Base-by-base conservation (phyloP, 2,329 filamentous ascomycete species). In the Pseudonectria buxi region DNA sequence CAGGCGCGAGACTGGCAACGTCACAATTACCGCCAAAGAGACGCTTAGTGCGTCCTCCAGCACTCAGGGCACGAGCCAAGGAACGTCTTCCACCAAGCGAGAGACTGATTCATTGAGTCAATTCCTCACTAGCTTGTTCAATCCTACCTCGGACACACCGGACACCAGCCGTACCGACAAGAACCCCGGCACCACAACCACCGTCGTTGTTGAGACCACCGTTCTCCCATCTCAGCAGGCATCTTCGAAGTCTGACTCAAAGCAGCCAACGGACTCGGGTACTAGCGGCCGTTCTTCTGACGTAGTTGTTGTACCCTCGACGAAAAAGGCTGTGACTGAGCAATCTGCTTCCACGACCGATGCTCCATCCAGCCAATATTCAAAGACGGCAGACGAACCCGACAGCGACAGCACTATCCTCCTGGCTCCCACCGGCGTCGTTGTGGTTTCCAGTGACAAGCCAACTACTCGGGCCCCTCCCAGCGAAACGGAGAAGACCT, bases 1-100 rank as follows among this genome's bases (percentile, higher is more conserved):
- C 49, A 77, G 71, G 59, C 67, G 73, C 36, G 62, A 71, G 39
- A 62, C 67, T 35, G 48, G 50, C 41, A 72, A 62, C 27, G 53
- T 53, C 33, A 36, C 48, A 18, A 29, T 39, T 15, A 22, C 18
- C 5, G 18, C 18, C 9, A 22, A 22, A 9, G 39, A 55, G 28
- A 44, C 47, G 14, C 33, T 43, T 11, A 32, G 45, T 3, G 34
- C 35, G 18, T 6, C 18, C 18, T 5, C 18, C 5, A 22, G 18
- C 18, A 22, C 18, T 22, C 9, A 6, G 18, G 9, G 5, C 18
- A 22, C 18, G 9, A 22, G 18, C 18, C 18, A 22, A 22, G 18
- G 18, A 9, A 22, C 18, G 5, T 22, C 18, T 5, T 22, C 18
- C 5, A 22, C 9, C 9, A 22, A 22, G 18, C 18, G 18, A 22